Evolutionary conservation across 2,329 filamentous ascomycete species (phyloP).

Genomic region (Phialemonium atrogriseum): DNA sequence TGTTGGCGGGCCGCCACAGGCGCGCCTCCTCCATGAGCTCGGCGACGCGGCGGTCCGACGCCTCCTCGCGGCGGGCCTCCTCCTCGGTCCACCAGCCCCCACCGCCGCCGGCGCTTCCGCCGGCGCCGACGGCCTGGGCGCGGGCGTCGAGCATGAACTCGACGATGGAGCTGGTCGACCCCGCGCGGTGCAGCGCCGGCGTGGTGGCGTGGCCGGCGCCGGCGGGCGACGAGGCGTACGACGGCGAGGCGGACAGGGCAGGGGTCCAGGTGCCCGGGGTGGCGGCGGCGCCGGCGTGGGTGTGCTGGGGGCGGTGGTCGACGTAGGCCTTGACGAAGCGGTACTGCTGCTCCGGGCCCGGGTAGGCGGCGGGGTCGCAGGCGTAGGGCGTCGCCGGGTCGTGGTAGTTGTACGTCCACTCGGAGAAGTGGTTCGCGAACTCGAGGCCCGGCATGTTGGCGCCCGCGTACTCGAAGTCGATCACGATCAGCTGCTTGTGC

Average conservation of each 20-base stretch:
- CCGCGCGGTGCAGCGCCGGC: constrained; percentile 26
- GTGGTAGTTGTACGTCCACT: constrained; percentile 99
- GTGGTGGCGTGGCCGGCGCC: constrained; percentile 21
- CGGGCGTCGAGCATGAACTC: constrained; percentile 80
- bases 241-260: constrained; percentile 29
- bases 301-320: constrained; percentile 63
- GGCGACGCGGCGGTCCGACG: constrained; percentile 58
- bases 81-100: constrained; percentile 54
- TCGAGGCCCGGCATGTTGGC: constrained; percentile 82
- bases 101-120: no score
- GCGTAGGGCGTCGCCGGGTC: constrained; percentile 55
- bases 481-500: constrained; percentile 93
- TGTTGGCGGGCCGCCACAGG: constrained; percentile 82
- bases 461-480: constrained; percentile 95
- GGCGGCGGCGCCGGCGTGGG: constrained; percentile 36
- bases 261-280: no score
- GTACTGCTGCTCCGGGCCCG: constrained; percentile 69
- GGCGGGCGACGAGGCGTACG: constrained; percentile 15
- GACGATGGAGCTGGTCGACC: constrained; percentile 43
- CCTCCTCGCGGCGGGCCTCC: constrained; percentile 54
- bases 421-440: constrained; percentile 96
- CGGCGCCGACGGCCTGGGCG: constrained; percentile 42
- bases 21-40: constrained; percentile 69
- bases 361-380: constrained; percentile 65
- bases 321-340: constrained; percentile 84